Percentiles rank a stretch among this genome's conserved stretches.
phyloP scores from a whole-genome alignment of 2,329 filamentous ascomycete genomes.

The Fusarium chlamydosporum region DNA sequence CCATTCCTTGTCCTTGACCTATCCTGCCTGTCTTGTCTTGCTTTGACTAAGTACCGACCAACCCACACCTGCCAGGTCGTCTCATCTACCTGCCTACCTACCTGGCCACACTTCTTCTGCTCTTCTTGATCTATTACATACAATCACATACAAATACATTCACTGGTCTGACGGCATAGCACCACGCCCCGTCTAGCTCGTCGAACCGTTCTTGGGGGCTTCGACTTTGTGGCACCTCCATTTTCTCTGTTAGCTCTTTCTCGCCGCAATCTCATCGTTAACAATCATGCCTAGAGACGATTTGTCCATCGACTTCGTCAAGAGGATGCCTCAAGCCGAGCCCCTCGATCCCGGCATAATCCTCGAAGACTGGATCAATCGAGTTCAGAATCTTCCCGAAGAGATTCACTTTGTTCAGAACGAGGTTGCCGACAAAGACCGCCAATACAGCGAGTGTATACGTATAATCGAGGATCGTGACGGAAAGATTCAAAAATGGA shows the following conservation, averaged over 20 bases:
- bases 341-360: constrained; percentile 76
- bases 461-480: constrained; percentile 80
- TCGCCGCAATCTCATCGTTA: constrained; percentile 60
- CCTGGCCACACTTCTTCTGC: not conserved
- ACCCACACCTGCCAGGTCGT: not conserved
- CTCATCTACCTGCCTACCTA: not conserved
- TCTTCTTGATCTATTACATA: constrained; percentile 36
- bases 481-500: constrained; percentile 82
- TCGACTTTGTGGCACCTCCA: constrained; percentile 43
- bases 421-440: constrained; percentile 85
- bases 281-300: constrained; percentile 81
- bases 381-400: constrained; percentile 82
- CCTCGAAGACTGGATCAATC: constrained; percentile 83
- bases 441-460: constrained; percentile 76
- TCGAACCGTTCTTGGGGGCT: constrained; percentile 41
- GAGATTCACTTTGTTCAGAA: constrained; percentile 88
- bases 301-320: constrained; percentile 77
- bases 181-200: constrained; percentile 31
- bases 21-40: constrained; percentile 19
- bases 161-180: constrained; percentile 22
- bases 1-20: constrained; percentile 39
- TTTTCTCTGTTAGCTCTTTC: constrained; percentile 45
- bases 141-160: constrained; percentile 2
- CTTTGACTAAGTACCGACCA: constrained; percentile 1
- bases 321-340: constrained; percentile 74